Conservation (phyloP, 106 monocot genomes). For the Alisma plantagoaquatica region DNA sequence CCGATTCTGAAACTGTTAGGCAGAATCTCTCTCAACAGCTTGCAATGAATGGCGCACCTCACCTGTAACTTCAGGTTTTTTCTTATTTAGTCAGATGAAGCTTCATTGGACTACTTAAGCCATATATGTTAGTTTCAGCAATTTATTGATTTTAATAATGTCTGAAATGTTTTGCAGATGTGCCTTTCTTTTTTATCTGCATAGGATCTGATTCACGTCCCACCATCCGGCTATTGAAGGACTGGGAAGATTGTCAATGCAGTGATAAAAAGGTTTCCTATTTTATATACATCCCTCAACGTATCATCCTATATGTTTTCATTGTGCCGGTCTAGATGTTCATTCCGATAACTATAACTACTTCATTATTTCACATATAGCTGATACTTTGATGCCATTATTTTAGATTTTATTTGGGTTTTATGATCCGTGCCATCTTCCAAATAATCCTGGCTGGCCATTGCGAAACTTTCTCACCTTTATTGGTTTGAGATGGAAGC, state of each 20-base stretch:
- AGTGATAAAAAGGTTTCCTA: slow-evolving; percentile 65
- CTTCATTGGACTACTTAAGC: no score
- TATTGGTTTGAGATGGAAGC: slow-evolving; percentile 67
- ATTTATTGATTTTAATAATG: background rate
- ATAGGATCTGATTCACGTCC: slow-evolving; percentile 50
- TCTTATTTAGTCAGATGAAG: no score
- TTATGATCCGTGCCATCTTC: slow-evolving; percentile 78
- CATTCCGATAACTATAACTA: no score
- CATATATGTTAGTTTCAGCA: no score
- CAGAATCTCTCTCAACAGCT: slow-evolving; percentile 41
- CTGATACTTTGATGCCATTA: no score
- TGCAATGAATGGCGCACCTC: slow-evolving; percentile 81
- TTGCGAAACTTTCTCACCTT: slow-evolving; percentile 79
- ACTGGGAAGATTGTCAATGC: slow-evolving; percentile 50
- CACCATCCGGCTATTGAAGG: slow-evolving; percentile 64
- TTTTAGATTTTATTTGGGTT: slow-evolving; percentile 87
- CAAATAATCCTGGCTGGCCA: slow-evolving; percentile 89
- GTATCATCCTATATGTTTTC: no score
- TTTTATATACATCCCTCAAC: no score
- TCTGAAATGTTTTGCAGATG: slow-evolving; percentile 22
- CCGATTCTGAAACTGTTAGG: no score
- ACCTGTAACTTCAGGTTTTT: slow-evolving; percentile 53
- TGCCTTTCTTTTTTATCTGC: slow-evolving; percentile 74
- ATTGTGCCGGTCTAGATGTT: no score
- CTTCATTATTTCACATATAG: no score